Evolutionary conservation across 1,139 yeast species (phyloP), one percentile per base, ranked within the genome.

Genomic region (Diutina siamensis): DNA sequence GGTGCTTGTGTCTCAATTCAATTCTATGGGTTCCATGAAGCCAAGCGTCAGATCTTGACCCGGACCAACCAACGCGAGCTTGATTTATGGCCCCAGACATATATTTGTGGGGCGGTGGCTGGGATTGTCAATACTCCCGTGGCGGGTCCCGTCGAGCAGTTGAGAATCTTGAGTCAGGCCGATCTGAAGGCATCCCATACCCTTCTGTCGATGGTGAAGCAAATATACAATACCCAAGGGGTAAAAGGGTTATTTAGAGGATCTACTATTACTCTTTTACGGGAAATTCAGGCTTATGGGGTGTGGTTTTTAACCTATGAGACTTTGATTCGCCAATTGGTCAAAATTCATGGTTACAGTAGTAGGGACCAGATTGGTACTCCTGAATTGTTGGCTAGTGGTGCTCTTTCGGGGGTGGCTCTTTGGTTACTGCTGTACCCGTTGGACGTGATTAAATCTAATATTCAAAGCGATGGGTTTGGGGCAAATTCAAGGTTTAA

Each of bases 221-320:
- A 70, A 49, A 80, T 83, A 15, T 67, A 68, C 52, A 44, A 53
- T 4, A 50, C 61, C 0, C 62, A 74, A 31, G 92, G 92, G 1
- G 33, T 72, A 12, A 50, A 52, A 8, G 87, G 85, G 0, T 55
- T 82, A 2, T 80, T 71, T 54, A 64, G 89, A 48, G 89, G 89
- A 0, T 64, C 68, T 27, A 62, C 68, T 5, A 72, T 83, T 46
- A 83, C 94, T 0, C 55, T 80, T 2, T 46, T 76, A 3, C 68
- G 94, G 52, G 94, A 84, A 56, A 68, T 79, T 9, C 94, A 84
- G 57, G 89, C 92, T 0, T 83, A 83, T 55, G 94, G 94, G 15
- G 79, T 82, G 15, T 84, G 94, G 94, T 84, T 84, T 53, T 62
- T 81, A 49, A 70, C 88, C 0, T 84, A 80, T 58, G 94, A 84